Evolutionary conservation across 305 asterid species (phyloP).

Genomic region (Striga hermonthica): DNA sequence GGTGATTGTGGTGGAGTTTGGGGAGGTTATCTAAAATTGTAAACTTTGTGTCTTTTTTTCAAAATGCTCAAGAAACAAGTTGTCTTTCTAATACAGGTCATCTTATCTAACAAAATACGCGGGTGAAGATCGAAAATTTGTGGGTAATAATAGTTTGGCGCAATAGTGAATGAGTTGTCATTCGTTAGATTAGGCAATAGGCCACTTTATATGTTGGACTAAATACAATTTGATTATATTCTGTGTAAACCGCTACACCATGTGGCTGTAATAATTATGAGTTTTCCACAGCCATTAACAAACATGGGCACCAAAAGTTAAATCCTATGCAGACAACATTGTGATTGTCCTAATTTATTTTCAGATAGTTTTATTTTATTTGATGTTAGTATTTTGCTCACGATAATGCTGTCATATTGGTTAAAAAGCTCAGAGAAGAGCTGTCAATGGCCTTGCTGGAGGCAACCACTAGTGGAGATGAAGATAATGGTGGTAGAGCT

Average conservation of each 20-base stretch:
- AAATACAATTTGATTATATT: too few relatives aligned
- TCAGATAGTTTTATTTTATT: not conserved
- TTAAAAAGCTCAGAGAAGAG: constrained; percentile 87
- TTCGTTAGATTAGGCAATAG: too few relatives aligned
- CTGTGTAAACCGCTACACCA: constrained; percentile 18
- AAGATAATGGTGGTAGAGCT: constrained; percentile 33
- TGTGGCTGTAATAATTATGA: constrained; percentile 25
- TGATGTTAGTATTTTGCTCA: constrained; percentile 27
- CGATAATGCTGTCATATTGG: constrained; percentile 31
- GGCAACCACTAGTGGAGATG: constrained; percentile 35
- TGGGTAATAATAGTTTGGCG: too few relatives aligned
- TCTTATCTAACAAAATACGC: too few relatives aligned
- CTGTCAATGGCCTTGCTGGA: constrained; percentile 75
- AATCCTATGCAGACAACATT: constrained; percentile 16
- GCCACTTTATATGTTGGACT: too few relatives aligned
- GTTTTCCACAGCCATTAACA: constrained; percentile 20
- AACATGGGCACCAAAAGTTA: constrained; percentile 8
- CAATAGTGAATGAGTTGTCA: too few relatives aligned
- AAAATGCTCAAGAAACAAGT: too few relatives aligned
- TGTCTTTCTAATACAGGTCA: too few relatives aligned
- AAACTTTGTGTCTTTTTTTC: too few relatives aligned
- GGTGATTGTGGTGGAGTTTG: too few relatives aligned
- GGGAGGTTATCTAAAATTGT: too few relatives aligned
- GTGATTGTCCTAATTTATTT: not conserved
- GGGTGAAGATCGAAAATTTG: too few relatives aligned